A percentile compares a stretch with the other conserved stretches of the same genome.
Conservation (phyloP, 2,329 filamentous ascomycete genomes). For the Curvularia hawaiiensis region DNA sequence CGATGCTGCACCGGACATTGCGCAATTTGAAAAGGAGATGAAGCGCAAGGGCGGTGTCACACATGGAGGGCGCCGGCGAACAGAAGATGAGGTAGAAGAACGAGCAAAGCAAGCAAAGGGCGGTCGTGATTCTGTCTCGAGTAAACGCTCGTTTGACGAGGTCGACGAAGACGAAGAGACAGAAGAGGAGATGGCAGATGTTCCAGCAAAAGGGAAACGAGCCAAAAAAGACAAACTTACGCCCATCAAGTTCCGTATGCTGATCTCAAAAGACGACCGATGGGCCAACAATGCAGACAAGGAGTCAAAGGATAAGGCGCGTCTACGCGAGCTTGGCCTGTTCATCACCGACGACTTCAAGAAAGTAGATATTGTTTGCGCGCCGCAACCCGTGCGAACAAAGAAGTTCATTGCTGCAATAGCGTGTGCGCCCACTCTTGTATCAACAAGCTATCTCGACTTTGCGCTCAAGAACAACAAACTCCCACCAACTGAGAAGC, state of each 20-base stretch:
- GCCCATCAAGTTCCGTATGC: slow-evolving; percentile 73
- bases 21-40: slow-evolving; percentile 89
- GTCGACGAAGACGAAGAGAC: slow-evolving; percentile 48
- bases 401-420: slow-evolving; percentile 92
- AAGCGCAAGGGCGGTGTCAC: slow-evolving; percentile 75
- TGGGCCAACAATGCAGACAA: slow-evolving; percentile 77
- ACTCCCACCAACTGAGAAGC: slow-evolving; percentile 68
- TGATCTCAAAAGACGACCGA: slow-evolving; percentile 81
- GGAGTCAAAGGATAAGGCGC: slow-evolving; percentile 81
- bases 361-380: slow-evolving; percentile 83
- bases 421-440: slow-evolving; percentile 77
- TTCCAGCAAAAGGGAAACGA: slow-evolving; percentile 66
- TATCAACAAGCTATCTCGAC: slow-evolving; percentile 80
- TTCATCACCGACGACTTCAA: slow-evolving; percentile 76
- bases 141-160: slow-evolving; percentile 54
- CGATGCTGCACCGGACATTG: slow-evolving; percentile 80
- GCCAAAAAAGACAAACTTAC: slow-evolving; percentile 57
- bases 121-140: slow-evolving; percentile 47
- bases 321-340: slow-evolving; percentile 82
- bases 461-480: slow-evolving; percentile 72
- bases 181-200: slow-evolving; percentile 55
- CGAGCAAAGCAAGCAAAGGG: slow-evolving; percentile 36
- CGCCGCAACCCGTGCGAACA: slow-evolving; percentile 84
- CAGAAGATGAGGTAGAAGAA: slow-evolving; percentile 46
- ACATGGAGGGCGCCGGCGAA: slow-evolving; percentile 55